phyloP scores from a whole-genome alignment of 257 asterid species.

The Solanum pimpinellifolium region DNA sequence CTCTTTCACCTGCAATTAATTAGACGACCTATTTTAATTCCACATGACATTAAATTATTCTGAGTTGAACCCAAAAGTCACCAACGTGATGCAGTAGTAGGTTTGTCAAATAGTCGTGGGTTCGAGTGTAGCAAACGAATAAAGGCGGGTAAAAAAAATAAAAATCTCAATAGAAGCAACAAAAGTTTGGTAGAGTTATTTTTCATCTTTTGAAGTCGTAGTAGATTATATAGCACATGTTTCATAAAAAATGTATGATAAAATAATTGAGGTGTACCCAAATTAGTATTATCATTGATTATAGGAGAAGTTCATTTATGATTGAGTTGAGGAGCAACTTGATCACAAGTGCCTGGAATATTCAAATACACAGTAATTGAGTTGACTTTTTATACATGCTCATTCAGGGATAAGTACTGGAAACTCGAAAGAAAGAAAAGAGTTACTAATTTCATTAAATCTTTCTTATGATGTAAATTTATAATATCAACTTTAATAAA shows the following conservation, averaged over 20 bases:
- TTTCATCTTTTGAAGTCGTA: background rate
- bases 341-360: background rate
- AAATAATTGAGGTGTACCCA: background rate
- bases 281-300: background rate
- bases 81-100: background rate
- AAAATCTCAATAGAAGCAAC: background rate
- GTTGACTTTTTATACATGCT: background rate
- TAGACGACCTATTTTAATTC: background rate
- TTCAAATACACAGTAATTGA: background rate
- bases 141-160: background rate
- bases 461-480: background rate
- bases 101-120: background rate
- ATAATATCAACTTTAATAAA: background rate
- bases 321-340: background rate
- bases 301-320: background rate
- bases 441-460: background rate
- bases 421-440: background rate
- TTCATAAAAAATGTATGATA: background rate
- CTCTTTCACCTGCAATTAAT: background rate
- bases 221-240: background rate
- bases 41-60: background rate
- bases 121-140: background rate
- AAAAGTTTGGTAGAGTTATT: background rate
- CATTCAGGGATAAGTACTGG: background rate
- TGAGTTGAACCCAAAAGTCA: background rate